phyloP scores from a whole-genome alignment of 2,329 filamentous ascomycete genomes.

The Xylariomycetidae sp. region DNA sequence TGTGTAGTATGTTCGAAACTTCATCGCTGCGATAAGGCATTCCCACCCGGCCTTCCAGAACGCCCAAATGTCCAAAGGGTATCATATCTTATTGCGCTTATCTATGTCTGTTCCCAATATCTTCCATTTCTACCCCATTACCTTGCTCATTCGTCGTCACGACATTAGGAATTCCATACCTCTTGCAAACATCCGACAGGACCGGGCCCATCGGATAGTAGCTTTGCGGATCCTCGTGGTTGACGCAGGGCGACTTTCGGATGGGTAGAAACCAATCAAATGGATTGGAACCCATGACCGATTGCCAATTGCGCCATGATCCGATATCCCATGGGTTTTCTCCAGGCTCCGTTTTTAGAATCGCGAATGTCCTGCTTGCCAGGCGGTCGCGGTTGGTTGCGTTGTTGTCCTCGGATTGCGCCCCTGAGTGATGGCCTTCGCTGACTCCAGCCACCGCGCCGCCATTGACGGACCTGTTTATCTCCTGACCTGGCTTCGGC shows the following conservation, averaged over 20 bases:
- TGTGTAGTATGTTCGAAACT: too few relatives aligned
- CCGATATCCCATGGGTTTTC: conserved; percentile 87
- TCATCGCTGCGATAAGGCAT: too few relatives aligned
- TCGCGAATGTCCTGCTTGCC: conserved; percentile 68
- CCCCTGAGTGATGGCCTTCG: conserved; percentile 5
- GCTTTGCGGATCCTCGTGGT: conserved; percentile 60
- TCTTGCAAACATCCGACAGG: conserved; percentile 50
- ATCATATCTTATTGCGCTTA: conserved; percentile 14
- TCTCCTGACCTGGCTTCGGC: conserved; percentile 18
- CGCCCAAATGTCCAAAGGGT: conserved; percentile 18
- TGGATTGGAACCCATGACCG: conserved; percentile 69
- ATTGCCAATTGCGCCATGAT: conserved; percentile 63
- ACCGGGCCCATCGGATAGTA: conserved; percentile 64
- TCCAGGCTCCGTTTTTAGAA: conserved; percentile 66
- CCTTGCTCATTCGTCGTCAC: conserved; percentile 17
- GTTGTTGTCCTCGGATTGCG: conserved; percentile 7
- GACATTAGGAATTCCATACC: conserved; percentile 30
- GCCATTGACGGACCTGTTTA: conserved; percentile 12
- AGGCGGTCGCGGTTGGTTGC: conserved; percentile 35
- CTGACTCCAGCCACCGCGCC: conserved; percentile 2
- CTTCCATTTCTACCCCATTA: conserved; percentile 26
- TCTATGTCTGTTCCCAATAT: conserved; percentile 13
- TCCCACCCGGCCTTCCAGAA: conserved; percentile 4
- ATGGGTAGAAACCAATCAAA: conserved; percentile 81
- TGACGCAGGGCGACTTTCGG: conserved; percentile 66